A percentile compares a stretch with the other conserved stretches of the same genome.
Evolutionary conservation across 2,329 filamentous ascomycete genomes (phyloP).

Genomic region (Neophaeococcomyces aloes): DNA sequence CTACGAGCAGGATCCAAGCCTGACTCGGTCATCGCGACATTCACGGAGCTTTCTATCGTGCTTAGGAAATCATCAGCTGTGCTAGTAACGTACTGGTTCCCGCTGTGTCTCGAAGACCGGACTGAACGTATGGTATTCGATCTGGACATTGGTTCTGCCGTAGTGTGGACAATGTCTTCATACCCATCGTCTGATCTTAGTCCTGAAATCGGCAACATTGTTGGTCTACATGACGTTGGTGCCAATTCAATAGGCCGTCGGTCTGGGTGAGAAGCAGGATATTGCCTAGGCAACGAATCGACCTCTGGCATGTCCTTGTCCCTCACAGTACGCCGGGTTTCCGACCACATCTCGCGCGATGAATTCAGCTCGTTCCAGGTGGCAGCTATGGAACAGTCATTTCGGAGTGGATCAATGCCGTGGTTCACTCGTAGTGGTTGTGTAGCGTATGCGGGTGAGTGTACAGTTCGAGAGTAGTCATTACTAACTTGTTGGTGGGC

Average conservation of each 20-base stretch:
- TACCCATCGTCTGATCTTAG: too few species aligned
- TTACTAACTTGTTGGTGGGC: neutral
- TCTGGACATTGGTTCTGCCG: conserved; percentile 2
- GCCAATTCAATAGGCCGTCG: neutral
- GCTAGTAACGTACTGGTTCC: neutral
- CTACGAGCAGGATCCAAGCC: neutral
- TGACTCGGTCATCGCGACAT: conserved; percentile 6
- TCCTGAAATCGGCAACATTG: too few species aligned
- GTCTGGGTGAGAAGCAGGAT: neutral
- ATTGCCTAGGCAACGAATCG: neutral
- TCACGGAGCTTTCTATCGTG: conserved; percentile 1
- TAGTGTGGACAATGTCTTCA: neutral
- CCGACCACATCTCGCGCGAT: neutral
- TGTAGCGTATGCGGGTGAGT: neutral
- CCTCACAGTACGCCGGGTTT: neutral
- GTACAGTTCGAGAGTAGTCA: neutral
- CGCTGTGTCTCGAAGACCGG: neutral
- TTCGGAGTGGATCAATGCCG: neutral
- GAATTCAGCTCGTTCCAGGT: neutral
- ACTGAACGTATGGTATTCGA: conserved; percentile 3
- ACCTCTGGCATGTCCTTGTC: neutral
- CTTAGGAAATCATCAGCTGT: conserved; percentile 6
- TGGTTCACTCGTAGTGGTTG: neutral
- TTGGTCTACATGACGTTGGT: too few species aligned
- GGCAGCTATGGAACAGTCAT: neutral